Conservation (phyloP, 2,329 filamentous ascomycete genomes). For the Pseudogymnoascus sp. region DNA sequence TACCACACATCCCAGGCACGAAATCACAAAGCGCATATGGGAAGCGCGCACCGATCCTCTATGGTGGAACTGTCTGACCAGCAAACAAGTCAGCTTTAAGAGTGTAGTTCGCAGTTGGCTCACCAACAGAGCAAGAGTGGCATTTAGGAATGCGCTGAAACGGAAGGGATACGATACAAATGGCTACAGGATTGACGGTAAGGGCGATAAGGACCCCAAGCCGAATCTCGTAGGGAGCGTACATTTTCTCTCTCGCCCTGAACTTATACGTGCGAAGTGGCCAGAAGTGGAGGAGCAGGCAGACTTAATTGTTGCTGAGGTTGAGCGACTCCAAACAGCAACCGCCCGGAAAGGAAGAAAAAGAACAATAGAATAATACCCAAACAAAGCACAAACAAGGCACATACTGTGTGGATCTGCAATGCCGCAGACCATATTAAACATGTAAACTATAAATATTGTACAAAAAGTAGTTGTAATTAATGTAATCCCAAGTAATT, state of each 20-base stretch:
- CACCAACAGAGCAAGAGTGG: slow-evolving; percentile 35
- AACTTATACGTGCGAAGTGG: neutral
- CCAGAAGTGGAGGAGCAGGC: neutral
- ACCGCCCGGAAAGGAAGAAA: neutral
- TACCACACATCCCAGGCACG: slow-evolving; percentile 28
- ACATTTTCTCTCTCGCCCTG: neutral
- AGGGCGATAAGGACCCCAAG: neutral
- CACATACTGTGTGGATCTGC: slow-evolving; percentile 10
- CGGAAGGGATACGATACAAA: slow-evolving; percentile 36
- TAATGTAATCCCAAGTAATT: neutral
- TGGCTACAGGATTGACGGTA: slow-evolving; percentile 14
- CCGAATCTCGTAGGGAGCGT: slow-evolving; percentile 1
- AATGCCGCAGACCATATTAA: neutral
- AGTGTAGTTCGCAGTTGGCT: slow-evolving; percentile 39
- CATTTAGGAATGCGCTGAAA: slow-evolving; percentile 38
- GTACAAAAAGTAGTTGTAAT: neutral
- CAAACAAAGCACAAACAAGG: slow-evolving; percentile 12
- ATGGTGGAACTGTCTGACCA: slow-evolving; percentile 37
- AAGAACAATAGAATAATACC: neutral
- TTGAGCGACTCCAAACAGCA: neutral
- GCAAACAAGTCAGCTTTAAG: slow-evolving; percentile 28
- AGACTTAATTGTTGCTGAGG: neutral
- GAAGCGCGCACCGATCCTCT: slow-evolving; percentile 33
- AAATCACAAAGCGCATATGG: slow-evolving; percentile 31
- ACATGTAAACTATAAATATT: neutral